Evolutionary conservation across 2,329 filamentous ascomycete species (phyloP).

Genomic region (Cordyceps sp.): DNA sequence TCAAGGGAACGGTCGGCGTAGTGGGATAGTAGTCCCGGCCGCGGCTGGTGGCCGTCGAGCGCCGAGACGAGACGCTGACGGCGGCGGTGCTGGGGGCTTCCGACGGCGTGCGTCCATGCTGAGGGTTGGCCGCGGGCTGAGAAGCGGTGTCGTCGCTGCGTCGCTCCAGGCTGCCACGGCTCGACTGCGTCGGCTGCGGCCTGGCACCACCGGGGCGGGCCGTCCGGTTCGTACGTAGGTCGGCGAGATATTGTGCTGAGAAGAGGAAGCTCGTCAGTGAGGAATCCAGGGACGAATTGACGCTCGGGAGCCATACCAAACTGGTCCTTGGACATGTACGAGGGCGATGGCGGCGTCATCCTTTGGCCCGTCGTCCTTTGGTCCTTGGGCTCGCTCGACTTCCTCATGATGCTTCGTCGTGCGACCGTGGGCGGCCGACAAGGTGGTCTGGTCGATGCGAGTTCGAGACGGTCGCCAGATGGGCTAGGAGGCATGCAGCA

Average conservation of each 20-base stretch:
- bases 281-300: no score
- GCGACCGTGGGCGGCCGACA: no score
- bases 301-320: constrained; percentile 37
- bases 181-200: constrained; percentile 32
- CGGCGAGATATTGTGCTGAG: constrained; percentile 52
- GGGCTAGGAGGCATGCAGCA: no score
- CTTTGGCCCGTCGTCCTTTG: constrained; percentile 40
- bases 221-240: constrained; percentile 51
- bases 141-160: constrained; percentile 15
- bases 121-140: constrained; percentile 8
- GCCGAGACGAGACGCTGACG: constrained; percentile 31
- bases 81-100: constrained; percentile 22
- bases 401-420: constrained; percentile 10
- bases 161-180: constrained; percentile 13
- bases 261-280: constrained; percentile 1
- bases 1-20: constrained; percentile 25
- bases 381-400: constrained; percentile 17
- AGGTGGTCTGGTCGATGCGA: no score
- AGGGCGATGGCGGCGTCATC: constrained; percentile 42
- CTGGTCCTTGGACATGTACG: constrained; percentile 51
- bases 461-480: no score
- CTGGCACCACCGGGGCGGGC: constrained; percentile 55
- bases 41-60: constrained; percentile 29
- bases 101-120: constrained; percentile 11
- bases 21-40: constrained; percentile 39